Percentiles rank a stretch among this genome's conserved stretches.
Conservation (phyloP, 1,284 basidiomycete genomes). For the Pyrrhoderma noxium region DNA sequence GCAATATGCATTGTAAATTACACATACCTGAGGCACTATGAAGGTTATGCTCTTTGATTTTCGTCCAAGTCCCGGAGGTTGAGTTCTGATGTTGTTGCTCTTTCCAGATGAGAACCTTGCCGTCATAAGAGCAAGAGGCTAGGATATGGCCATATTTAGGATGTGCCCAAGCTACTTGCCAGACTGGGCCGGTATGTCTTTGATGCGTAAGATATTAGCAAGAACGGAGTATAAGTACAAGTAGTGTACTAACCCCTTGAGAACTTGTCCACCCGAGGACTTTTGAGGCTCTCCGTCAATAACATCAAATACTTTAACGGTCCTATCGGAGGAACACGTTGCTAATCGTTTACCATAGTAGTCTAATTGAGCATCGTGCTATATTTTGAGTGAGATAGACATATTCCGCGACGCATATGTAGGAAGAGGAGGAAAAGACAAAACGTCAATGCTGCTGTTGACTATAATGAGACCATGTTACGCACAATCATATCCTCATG, state of each 20-base stretch:
- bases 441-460: slow-evolving; percentile 5
- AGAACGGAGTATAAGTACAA: slow-evolving; percentile 2
- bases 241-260: slow-evolving; percentile 66
- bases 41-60: slow-evolving; percentile 93
- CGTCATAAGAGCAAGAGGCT: slow-evolving; percentile 96
- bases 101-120: slow-evolving; percentile 98
- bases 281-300: slow-evolving; percentile 77
- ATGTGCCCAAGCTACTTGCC: slow-evolving; percentile 99
- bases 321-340: slow-evolving; percentile 94
- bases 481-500: slow-evolving; percentile 95
- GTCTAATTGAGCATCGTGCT: slow-evolving; percentile 98
- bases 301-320: slow-evolving; percentile 93
- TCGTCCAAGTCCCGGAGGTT: slow-evolving; percentile 69
- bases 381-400: slow-evolving; percentile 4
- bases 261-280: slow-evolving; percentile 58
- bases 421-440: too few species aligned
- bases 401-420: slow-evolving; percentile 1
- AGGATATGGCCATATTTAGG: slow-evolving; percentile 95
- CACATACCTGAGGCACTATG: slow-evolving; percentile 84
- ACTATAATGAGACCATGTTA: slow-evolving; percentile 17
- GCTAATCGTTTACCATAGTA: slow-evolving; percentile 96
- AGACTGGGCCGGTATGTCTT: slow-evolving; percentile 94
- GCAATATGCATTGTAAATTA: background rate
- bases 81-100: slow-evolving; percentile 52
- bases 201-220: background rate